These are phyloP conservation scores for Sporothrix pseudoabietina DNA, from an alignment of 2,329 filamentous ascomycete genomes.

Conservation along the genomic window DNA sequence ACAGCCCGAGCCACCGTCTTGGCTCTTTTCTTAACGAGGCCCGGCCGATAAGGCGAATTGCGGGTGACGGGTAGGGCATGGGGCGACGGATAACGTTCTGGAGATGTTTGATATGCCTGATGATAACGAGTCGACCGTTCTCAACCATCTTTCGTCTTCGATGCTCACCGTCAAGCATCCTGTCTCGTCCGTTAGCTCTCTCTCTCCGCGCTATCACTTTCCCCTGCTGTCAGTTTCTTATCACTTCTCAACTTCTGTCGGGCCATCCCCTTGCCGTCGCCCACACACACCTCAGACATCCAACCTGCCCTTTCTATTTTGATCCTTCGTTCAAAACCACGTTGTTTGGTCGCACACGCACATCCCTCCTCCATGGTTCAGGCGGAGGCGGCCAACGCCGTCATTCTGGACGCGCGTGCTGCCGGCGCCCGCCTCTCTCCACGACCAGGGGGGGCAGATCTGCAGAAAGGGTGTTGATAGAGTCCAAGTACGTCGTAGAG, in stretches of 20 bases:
- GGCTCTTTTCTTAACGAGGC: not conserved
- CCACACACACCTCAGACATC: not conserved
- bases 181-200: not conserved
- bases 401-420: slow-evolving; percentile 8
- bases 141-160: not conserved
- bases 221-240: not conserved
- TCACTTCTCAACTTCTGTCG: not conserved
- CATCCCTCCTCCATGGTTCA: not conserved
- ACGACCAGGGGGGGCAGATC: not conserved
- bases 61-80: not conserved
- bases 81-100: not conserved
- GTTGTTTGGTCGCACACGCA: not conserved
- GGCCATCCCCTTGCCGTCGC: not conserved
- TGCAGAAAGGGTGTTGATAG: not conserved
- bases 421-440: slow-evolving; percentile 21
- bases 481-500: not conserved
- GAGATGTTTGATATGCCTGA: not conserved
- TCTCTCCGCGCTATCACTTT: not conserved
- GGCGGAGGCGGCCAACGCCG: slow-evolving; percentile 15
- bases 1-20: slow-evolving; percentile 1
- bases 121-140: not conserved
- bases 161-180: not conserved
- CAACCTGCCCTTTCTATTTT: not conserved
- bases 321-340: not conserved
- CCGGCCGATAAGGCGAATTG: not conserved